Evolutionary conservation across 768 basidiomycete species (phyloP).

Genomic region (Tylopilus balloui): DNA sequence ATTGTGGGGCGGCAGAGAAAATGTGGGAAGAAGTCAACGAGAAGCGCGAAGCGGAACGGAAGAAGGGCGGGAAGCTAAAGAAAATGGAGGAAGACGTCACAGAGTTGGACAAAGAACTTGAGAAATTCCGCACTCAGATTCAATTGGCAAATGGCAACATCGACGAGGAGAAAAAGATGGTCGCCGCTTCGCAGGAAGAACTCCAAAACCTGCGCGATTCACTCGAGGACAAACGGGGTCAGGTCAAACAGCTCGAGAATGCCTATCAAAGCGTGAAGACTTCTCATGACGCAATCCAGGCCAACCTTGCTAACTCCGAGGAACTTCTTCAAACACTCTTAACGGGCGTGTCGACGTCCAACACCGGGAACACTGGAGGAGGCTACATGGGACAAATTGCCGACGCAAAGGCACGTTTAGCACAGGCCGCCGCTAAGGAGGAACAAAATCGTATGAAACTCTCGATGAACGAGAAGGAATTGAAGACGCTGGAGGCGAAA

Average conservation of each 20-base stretch:
- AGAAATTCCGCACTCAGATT: conserved; percentile 79
- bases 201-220: conserved; percentile 57
- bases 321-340: conserved; percentile 93
- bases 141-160: conserved; percentile 77
- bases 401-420: conserved; percentile 68
- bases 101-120: conserved; percentile 71
- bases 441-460: conserved; percentile 78
- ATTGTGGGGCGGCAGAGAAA: conserved; percentile 61
- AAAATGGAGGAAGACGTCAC: conserved; percentile 78
- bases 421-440: conserved; percentile 78
- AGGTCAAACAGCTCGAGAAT: conserved; percentile 52
- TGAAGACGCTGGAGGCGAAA: conserved; percentile 67
- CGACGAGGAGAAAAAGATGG: conserved; percentile 68
- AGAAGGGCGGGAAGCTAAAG: conserved; percentile 90
- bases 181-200: conserved; percentile 48
- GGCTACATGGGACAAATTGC: conserved; percentile 98
- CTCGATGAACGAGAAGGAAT: conserved; percentile 71
- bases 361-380: conserved; percentile 64
- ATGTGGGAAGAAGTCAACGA: conserved; percentile 62
- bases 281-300: conserved; percentile 55
- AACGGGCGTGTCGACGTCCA: conserved; percentile 80
- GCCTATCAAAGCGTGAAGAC: conserved; percentile 64
- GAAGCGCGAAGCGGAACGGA: conserved; percentile 80
- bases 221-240: conserved; percentile 52
- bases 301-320: conserved; percentile 68